Base-by-base conservation (phyloP, 2,329 filamentous ascomycete species). In the Cytospora mali region DNA sequence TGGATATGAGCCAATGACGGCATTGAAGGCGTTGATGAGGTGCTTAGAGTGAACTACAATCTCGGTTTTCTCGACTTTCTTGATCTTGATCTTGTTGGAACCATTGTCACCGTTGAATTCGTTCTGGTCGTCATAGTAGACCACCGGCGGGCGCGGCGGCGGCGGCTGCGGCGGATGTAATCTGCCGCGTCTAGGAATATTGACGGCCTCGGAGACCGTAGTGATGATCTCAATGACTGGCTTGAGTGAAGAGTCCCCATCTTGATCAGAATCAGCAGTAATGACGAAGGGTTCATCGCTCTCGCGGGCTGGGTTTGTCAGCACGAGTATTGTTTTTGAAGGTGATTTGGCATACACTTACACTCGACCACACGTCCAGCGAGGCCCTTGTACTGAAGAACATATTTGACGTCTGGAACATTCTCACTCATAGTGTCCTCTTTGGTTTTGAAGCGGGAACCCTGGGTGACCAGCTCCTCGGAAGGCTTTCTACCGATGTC, bases 1-100 rank as follows among this genome's bases (percentile, higher is more conserved):
- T 4, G 80, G 80, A 65, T 82, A 83, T 66, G 82, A 83, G 27
- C 71, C 73, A 7, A 84, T 75, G 6, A 83, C 76, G 14, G 81
- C 79, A 29, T 72, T 74, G 5, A 84, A 73, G 1, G 80, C 80
- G 53, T 80, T 77, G 66, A 79, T 75, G 31, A 85, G 74, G 61
- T 80, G 71, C 31, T 70, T 63, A 2, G 80, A 82, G 65, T 79
- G 73, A 51, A 82, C 78, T 3, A 75, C 55, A 78, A 82, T 81
- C 58, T 71, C 67, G 0, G 75, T 78, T 1, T 66, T 70, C 21
- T 74, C 71, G 10, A 72, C 66, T 21, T 73, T 71, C 33, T 70
- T 65, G 28, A 70, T 52, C 14, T 72, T 71, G 28, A 67, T 62
- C 27, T 72, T 50, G 55, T 23, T 4, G 23, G 14, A 9, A 23